Evolutionary conservation across 2,329 filamentous ascomycete genomes (phyloP).

Genomic region (Arthrobotrys conoides): DNA sequence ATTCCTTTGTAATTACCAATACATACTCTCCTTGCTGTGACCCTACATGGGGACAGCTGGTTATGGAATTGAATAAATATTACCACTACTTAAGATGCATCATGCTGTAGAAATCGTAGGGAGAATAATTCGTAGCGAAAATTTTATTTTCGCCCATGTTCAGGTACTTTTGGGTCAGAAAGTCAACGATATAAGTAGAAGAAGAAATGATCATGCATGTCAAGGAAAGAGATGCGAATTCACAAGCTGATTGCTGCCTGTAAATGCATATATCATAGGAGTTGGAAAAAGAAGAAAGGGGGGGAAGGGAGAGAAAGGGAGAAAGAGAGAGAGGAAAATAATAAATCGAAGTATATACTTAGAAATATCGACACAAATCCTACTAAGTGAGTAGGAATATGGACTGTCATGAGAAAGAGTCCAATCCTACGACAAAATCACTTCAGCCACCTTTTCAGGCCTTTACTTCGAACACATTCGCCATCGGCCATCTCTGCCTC

Average conservation of each 20-base stretch:
- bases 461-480: constrained; percentile 67
- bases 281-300: neutral
- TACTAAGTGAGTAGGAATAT: neutral
- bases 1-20: constrained; percentile 5
- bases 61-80: constrained; percentile 5
- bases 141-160: neutral
- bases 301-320: neutral
- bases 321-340: constrained; percentile 4
- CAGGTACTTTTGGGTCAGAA: neutral
- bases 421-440: neutral
- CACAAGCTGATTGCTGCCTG: neutral
- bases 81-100: neutral
- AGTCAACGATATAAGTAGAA: neutral
- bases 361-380: constrained; percentile 26
- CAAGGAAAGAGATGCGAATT: neutral
- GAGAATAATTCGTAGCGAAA: neutral
- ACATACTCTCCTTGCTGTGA: constrained; percentile 13
- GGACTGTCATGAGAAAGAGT: neutral
- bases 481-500: constrained; percentile 71
- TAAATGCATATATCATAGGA: constrained; percentile 9
- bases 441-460: constrained; percentile 12
- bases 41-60: constrained; percentile 5
- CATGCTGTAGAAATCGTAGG: neutral
- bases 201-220: neutral
- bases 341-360: constrained; percentile 37